Conservation (phyloP, 441 rosid species). For the Arabidopsis lyrata region DNA sequence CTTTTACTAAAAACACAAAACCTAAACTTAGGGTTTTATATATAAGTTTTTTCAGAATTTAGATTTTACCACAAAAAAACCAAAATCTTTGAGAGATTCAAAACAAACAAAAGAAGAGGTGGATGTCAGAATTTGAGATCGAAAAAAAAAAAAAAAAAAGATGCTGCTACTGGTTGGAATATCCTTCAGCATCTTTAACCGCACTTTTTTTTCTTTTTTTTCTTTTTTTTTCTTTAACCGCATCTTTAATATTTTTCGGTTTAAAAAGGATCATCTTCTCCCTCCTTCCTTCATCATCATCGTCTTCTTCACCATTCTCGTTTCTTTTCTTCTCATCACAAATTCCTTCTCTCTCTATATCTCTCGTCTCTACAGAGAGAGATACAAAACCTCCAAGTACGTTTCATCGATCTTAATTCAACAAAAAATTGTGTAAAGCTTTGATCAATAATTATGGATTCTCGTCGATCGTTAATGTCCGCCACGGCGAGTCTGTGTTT, state of each 20-base stretch:
- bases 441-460: conserved; percentile 31
- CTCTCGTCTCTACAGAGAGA: conserved; percentile 14
- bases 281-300: conserved; percentile 30
- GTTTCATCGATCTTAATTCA: neutral
- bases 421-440: neutral
- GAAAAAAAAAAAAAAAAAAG: conserved; percentile 29
- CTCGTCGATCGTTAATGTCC: conserved; percentile 24
- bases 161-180: conserved; percentile 49
- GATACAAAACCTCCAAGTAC: neutral
- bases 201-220: conserved; percentile 34
- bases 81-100: conserved; percentile 32
- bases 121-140: conserved; percentile 33
- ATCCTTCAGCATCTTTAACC: conserved; percentile 48
- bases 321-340: conserved; percentile 14
- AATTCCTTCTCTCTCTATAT: conserved; percentile 18
- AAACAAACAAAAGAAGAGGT: conserved; percentile 36
- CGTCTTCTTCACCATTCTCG: conserved; percentile 11
- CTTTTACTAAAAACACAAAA: conserved; percentile 12
- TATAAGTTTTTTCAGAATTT: neutral
- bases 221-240: neutral
- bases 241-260: conserved; percentile 18
- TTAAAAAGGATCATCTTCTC: conserved; percentile 44
- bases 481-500: conserved; percentile 22
- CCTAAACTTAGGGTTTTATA: conserved; percentile 36
- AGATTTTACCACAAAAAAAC: conserved; percentile 26